A percentile compares a stretch with the other conserved stretches of the same genome.
Evolutionary conservation across 768 basidiomycete genomes (phyloP).

Genomic region (Pholiota molesta): DNA sequence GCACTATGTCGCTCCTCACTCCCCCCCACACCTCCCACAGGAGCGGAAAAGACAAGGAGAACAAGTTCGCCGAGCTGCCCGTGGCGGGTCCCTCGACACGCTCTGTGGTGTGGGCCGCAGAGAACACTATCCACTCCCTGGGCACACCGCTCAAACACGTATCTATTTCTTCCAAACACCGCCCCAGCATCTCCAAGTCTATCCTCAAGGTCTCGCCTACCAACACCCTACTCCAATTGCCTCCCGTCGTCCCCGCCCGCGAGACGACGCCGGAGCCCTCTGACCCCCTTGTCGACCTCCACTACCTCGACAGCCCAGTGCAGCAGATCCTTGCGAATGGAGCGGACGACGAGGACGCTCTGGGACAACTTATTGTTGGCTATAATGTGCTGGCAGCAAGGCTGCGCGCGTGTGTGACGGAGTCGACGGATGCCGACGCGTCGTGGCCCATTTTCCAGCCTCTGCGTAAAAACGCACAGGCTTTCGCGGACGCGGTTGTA

Average conservation of each 20-base stretch:
- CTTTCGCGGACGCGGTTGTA: conserved; percentile 60
- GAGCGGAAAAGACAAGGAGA: conserved; percentile 52
- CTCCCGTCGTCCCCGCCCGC: conserved; percentile 47
- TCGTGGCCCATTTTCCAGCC: conserved; percentile 78
- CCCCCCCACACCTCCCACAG: conserved; percentile 63
- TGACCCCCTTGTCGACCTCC: conserved; percentile 62
- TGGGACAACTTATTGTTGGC: conserved; percentile 64
- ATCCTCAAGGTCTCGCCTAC: conserved; percentile 62
- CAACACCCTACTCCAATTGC: conserved; percentile 31
- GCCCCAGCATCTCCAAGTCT: conserved; percentile 52
- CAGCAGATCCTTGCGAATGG: conserved; percentile 45
- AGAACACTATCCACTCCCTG: conserved; percentile 50
- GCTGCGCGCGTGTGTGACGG: conserved; percentile 49
- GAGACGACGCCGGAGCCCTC: conserved; percentile 79
- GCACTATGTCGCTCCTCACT: conserved; percentile 54
- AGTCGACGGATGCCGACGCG: conserved; percentile 54
- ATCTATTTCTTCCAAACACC: conserved; percentile 35
- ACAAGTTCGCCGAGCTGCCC: conserved; percentile 28
- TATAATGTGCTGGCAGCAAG: conserved; percentile 74
- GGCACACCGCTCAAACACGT: conserved; percentile 32
- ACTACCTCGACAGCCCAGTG: conserved; percentile 70
- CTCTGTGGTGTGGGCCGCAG: conserved; percentile 52
- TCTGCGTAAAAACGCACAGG: conserved; percentile 52
- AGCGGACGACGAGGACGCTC: conserved; percentile 42
- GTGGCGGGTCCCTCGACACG: conserved; percentile 29